Base-by-base conservation (phyloP, 495 filamentous ascomycete species). In the Aspergillus nanangensis region DNA sequence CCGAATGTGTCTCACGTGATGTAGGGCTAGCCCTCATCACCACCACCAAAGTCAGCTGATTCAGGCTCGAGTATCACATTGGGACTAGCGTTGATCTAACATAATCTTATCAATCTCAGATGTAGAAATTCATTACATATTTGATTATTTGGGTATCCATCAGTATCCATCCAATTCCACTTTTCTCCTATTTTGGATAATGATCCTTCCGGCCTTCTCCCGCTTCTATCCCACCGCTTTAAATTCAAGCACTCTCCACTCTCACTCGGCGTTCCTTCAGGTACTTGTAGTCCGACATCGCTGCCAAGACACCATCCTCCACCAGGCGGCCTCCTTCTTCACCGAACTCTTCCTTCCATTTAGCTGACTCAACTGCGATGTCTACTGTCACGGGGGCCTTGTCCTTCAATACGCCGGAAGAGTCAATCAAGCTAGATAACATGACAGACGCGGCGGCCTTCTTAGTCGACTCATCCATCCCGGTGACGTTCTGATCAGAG, bases 341-440 rank as follows among this genome's bases (percentile, higher is more conserved):
- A 0, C 72, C 74, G 53, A 75, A 75, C 46, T 77, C 72, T 5
- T 43, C 51, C 49, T 52, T 69, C 74, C 74, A 77, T 49, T 72
- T 74, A 17, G 39, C 48, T 8, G 56, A 57, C 57, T 77, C 74
- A 4, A 39, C 53, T 5, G 44, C 60, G 4, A 75, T 59, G 38
- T 70, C 62, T 17, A 77, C 40, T 8, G 39, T 53, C 2, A 25
- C 42, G 3, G 65, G 54, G 13, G 62, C 44, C 48, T 74, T 76
- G 10, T 55, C 58, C 35, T 62, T 62, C 14, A 65, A 38, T 19
- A 76, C 51, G 0, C 68, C 66, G 1, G 54, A 60, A 7, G 67
- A 72, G 2, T 48, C 45, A 17, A 53, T 43, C 10, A 76, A 38
- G 3, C 60, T 67, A 5, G 53, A 48, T 8, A 65, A 43, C 61